Percentiles rank a stretch among this genome's conserved stretches.
phyloP scores from a whole-genome alignment of 2,329 filamentous ascomycete species.

The Zymoseptoria tritici region DNA sequence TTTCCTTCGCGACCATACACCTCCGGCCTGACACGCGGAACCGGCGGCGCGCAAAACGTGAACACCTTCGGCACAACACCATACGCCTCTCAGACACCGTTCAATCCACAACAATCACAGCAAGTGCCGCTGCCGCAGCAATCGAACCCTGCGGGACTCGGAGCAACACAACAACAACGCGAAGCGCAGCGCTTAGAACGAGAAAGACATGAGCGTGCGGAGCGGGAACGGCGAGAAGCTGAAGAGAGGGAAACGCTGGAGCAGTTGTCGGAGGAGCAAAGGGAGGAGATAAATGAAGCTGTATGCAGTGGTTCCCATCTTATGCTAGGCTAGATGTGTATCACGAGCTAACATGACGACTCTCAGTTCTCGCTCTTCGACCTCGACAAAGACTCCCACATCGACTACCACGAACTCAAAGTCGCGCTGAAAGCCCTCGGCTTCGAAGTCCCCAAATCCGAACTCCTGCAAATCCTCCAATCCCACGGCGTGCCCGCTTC shows the following conservation, averaged over 20 bases:
- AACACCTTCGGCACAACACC: slow-evolving; percentile 26
- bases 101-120: slow-evolving; percentile 25
- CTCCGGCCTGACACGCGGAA: background rate
- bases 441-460: slow-evolving; percentile 80
- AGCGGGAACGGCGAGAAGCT: slow-evolving; percentile 35
- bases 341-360: slow-evolving; percentile 9
- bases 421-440: slow-evolving; percentile 93
- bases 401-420: slow-evolving; percentile 97
- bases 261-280: slow-evolving; percentile 73
- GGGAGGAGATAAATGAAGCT: slow-evolving; percentile 88
- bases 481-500: slow-evolving; percentile 62
- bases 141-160: slow-evolving; percentile 30
- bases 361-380: slow-evolving; percentile 86
- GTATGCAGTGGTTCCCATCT: slow-evolving; percentile 37
- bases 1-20: slow-evolving; percentile 50
- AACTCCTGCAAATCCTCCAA: slow-evolving; percentile 74
- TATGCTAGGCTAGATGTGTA: background rate
- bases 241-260: slow-evolving; percentile 43
- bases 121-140: slow-evolving; percentile 2
- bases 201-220: slow-evolving; percentile 35
- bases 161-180: slow-evolving; percentile 32
- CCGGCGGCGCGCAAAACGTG: slow-evolving; percentile 29
- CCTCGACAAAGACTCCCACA: slow-evolving; percentile 84
- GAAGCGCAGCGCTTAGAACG: slow-evolving; percentile 37
- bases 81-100: slow-evolving; percentile 24